Conservation (phyloP, 257 asterid genomes). For the Eucommia ulmoides region DNA sequence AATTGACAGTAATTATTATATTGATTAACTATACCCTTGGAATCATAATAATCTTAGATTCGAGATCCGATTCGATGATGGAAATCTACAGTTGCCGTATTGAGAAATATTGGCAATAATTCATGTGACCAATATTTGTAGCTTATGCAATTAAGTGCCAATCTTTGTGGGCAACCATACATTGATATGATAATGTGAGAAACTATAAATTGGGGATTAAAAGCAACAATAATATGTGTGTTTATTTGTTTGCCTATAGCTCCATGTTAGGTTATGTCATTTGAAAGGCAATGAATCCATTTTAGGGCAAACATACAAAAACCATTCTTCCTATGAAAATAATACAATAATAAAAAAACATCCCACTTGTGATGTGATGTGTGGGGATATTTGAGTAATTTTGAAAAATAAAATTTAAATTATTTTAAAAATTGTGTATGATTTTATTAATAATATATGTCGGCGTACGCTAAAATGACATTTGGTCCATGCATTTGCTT, state of each 20-base stretch:
- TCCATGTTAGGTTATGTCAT: conserved; percentile 10
- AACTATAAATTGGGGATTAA: not conserved
- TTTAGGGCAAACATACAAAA: conserved; percentile 20
- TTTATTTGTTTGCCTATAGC: conserved; percentile 2
- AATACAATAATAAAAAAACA: too few species aligned
- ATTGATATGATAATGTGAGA: not conserved
- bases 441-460: too few species aligned
- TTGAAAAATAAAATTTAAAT: too few species aligned
- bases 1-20: too few species aligned
- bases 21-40: too few species aligned
- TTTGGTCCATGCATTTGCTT: too few species aligned
- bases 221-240: conserved; percentile 11
- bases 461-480: too few species aligned
- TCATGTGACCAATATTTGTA: not conserved
- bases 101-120: not conserved
- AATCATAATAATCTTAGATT: too few species aligned
- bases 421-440: too few species aligned
- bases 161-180: not conserved
- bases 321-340: too few species aligned
- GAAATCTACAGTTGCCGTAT: not conserved
- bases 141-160: not conserved
- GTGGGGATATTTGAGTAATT: too few species aligned
- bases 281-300: conserved; percentile 4
- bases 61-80: not conserved
- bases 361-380: too few species aligned